Conservation (phyloP, 768 basidiomycete species). For the Boletus subcaerulescens region DNA sequence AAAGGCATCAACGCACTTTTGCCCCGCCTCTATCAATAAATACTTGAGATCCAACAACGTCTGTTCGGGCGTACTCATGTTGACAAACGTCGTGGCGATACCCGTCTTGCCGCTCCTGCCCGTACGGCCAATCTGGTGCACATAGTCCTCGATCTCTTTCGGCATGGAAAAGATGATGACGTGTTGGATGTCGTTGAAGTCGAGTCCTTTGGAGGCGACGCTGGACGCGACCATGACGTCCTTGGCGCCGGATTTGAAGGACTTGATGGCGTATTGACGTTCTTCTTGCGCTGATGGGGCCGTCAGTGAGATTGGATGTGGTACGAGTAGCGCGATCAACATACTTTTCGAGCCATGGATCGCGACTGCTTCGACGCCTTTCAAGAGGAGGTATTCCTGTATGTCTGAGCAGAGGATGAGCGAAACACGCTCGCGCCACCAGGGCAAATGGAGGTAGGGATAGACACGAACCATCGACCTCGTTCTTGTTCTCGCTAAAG, state of each 20-base stretch:
- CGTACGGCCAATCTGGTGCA: slow-evolving; percentile 98
- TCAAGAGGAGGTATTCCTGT: slow-evolving; percentile 93
- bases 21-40: slow-evolving; percentile 92
- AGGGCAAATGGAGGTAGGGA: background rate
- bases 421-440: background rate
- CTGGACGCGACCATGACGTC: slow-evolving; percentile 99
- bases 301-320: background rate
- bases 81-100: slow-evolving; percentile 98
- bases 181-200: slow-evolving; percentile 98
- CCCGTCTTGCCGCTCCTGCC: slow-evolving; percentile 98
- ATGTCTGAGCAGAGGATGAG: slow-evolving; percentile 64
- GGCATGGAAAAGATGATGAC: slow-evolving; percentile 99
- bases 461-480: slow-evolving; percentile 82
- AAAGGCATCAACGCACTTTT: slow-evolving; percentile 64
- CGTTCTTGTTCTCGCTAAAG: slow-evolving; percentile 99
- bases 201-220: slow-evolving; percentile 96
- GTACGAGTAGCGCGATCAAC: slow-evolving; percentile 14
- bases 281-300: slow-evolving; percentile 84
- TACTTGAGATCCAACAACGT: slow-evolving; percentile 97
- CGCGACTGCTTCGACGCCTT: slow-evolving; percentile 97
- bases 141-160: slow-evolving; percentile 99
- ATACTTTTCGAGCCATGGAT: slow-evolving; percentile 97
- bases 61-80: slow-evolving; percentile 96
- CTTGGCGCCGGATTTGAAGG: slow-evolving; percentile 96
- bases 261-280: slow-evolving; percentile 97